A percentile compares a stretch with the other conserved stretches of the same genome.
Conservation (phyloP, 2,329 filamentous ascomycete genomes). For the Thielaviopsis ethacetica region DNA sequence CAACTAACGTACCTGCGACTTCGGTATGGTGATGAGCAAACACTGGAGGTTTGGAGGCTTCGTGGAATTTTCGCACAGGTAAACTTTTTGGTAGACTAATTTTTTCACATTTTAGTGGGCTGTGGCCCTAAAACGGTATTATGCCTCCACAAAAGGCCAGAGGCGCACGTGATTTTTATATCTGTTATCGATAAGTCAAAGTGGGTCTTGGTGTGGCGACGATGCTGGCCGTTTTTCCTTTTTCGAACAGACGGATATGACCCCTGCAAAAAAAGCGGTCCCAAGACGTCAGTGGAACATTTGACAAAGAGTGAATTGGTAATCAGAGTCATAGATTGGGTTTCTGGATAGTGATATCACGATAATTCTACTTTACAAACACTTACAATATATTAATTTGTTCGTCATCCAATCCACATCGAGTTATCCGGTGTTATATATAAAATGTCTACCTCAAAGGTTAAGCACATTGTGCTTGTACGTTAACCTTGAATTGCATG, state of each 20-base stretch:
- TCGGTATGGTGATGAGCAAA: conserved; percentile 12
- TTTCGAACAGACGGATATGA: not conserved
- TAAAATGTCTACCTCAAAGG: conserved; percentile 24
- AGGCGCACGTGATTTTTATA: conserved; percentile 5
- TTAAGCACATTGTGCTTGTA: conserved; percentile 67
- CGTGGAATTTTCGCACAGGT: conserved; percentile 10
- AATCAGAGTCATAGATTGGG: not conserved
- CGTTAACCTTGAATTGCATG: conserved; percentile 14
- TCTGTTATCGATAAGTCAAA: not conserved
- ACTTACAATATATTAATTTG: not conserved
- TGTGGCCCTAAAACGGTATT: conserved; percentile 12
- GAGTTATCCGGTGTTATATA: not conserved
- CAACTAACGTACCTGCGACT: conserved; percentile 10
- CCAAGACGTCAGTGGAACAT: not conserved
- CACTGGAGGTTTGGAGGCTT: conserved; percentile 10
- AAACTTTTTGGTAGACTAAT: conserved; percentile 11
- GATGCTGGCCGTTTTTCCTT: not conserved
- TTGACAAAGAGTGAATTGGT: conserved; percentile 5
- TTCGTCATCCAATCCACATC: not conserved
- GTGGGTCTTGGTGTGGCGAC: conserved; percentile 2
- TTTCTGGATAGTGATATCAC: not conserved
- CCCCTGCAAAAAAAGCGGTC: not conserved
- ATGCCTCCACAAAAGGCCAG: conserved; percentile 5
- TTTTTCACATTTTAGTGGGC: conserved; percentile 11
- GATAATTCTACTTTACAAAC: not conserved